Conservation (phyloP, 345 rosid species). For the Acer saccharum region DNA sequence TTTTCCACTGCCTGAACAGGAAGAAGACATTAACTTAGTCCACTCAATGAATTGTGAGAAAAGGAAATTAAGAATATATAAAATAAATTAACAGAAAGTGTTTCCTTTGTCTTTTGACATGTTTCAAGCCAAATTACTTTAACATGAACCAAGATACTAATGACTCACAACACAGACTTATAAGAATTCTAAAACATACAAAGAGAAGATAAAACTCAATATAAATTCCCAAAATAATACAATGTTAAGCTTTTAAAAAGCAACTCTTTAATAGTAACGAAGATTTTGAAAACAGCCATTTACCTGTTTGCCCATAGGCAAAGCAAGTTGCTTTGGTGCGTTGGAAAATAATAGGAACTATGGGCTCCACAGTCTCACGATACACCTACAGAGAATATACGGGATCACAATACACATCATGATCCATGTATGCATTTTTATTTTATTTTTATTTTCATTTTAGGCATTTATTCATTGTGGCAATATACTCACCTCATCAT, state of each 20-base stretch:
- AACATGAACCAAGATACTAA: no score
- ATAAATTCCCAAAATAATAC: not conserved
- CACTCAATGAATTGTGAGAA: not conserved
- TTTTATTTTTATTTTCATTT: not conserved
- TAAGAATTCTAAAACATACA: not conserved
- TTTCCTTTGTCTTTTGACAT: not conserved
- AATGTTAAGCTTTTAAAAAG: not conserved
- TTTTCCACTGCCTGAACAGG: slow-evolving; percentile 89
- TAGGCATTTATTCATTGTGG: slow-evolving; percentile 6
- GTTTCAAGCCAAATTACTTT: slow-evolving; percentile 1
- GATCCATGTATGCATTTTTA: not conserved
- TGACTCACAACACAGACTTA: not conserved
- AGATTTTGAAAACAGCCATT: slow-evolving; percentile 15
- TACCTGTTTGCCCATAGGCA: slow-evolving; percentile 99
- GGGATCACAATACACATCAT: slow-evolving; percentile 7
- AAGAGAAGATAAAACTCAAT: not conserved
- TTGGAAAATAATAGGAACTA: slow-evolving; percentile 91
- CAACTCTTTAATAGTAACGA: not conserved
- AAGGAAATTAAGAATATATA: no score
- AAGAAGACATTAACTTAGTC: not conserved
- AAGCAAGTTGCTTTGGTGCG: slow-evolving; percentile 97
- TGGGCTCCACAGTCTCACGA: slow-evolving; percentile 91
- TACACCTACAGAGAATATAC: slow-evolving; percentile 59
- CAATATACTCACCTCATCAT: slow-evolving; percentile 75
- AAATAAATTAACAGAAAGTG: not conserved